Conservation (phyloP, 192 early-diverging fungal genomes). For the Chytriomyces confervae region DNA sequence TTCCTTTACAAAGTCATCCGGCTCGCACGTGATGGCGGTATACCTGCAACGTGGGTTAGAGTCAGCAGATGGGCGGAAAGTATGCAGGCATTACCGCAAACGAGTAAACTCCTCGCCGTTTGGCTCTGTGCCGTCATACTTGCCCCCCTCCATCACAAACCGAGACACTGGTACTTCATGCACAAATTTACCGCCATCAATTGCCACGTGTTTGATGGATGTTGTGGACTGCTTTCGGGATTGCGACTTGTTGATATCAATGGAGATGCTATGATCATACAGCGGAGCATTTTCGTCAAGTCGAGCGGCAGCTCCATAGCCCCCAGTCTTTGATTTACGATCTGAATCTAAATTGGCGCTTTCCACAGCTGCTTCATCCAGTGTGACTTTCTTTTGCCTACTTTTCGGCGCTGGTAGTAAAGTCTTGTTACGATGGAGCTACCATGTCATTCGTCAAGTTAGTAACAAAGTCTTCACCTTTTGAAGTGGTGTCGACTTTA, state of each 20-base stretch:
- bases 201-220: slow-evolving; percentile 29
- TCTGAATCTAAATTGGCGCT: too few relatives aligned
- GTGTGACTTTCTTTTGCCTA: too few relatives aligned
- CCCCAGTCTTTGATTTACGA: too few relatives aligned
- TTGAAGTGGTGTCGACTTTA: not conserved
- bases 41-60: slow-evolving; percentile 58
- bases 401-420: too few relatives aligned
- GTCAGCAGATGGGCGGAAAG: not conserved
- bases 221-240: not conserved
- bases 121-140: slow-evolving; percentile 18
- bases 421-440: too few relatives aligned
- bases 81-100: slow-evolving; percentile 19
- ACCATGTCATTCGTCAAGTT: too few relatives aligned
- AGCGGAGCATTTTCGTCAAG: not conserved
- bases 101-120: slow-evolving; percentile 47
- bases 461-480: too few relatives aligned
- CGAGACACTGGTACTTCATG: slow-evolving; percentile 52
- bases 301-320: not conserved
- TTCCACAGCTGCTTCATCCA: too few relatives aligned
- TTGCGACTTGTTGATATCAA: not conserved
- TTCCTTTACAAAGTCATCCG: slow-evolving; percentile 69
- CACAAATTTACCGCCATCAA: slow-evolving; percentile 54
- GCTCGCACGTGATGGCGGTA: slow-evolving; percentile 87
- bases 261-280: not conserved
- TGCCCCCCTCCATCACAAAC: slow-evolving; percentile 40